A percentile compares a stretch with the other conserved stretches of the same genome.
phyloP scores from a whole-genome alignment of 345 rosid species.

The Isatis tinctoria region DNA sequence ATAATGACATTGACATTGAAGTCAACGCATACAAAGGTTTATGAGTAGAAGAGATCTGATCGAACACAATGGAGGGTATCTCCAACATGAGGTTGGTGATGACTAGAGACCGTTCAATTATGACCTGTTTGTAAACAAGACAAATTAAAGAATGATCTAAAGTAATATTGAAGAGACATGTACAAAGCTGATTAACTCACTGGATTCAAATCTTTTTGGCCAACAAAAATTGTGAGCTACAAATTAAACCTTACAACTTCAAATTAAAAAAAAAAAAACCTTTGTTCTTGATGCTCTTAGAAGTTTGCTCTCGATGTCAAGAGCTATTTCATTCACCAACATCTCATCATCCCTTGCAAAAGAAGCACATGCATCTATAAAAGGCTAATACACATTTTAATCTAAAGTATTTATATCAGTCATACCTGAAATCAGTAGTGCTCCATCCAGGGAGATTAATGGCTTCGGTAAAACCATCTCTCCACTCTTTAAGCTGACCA shows the following conservation, averaged over 20 bases:
- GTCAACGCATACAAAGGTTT: constrained; percentile 15
- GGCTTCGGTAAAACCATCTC: constrained; percentile 3
- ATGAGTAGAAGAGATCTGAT: constrained; percentile 13
- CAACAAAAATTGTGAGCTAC: too few relatives aligned
- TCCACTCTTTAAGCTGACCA: constrained; percentile 11
- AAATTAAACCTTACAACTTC: too few relatives aligned
- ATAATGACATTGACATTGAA: constrained; percentile 14
- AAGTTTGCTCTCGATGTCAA: constrained; percentile 14
- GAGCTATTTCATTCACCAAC: constrained; percentile 24
- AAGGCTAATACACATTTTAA: background rate
- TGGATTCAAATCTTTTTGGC: too few relatives aligned
- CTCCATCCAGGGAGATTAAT: constrained; percentile 21
- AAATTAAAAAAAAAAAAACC: constrained; percentile 6
- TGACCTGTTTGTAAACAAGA: background rate
- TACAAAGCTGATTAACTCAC: too few relatives aligned
- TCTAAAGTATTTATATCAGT: background rate
- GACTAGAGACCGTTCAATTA: constrained; percentile 21
- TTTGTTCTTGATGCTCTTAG: constrained; percentile 19
- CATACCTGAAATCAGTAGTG: constrained; percentile 8
- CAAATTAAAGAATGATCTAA: too few relatives aligned
- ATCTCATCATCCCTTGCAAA: constrained; percentile 13
- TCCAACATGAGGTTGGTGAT: constrained; percentile 20
- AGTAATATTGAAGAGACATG: too few relatives aligned
- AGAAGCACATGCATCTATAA: background rate
- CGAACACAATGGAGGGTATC: background rate